These are phyloP conservation scores for Neocatenulostroma microsporum DNA, from an alignment of 2,329 filamentous ascomycete genomes.

Conservation along the genomic window DNA sequence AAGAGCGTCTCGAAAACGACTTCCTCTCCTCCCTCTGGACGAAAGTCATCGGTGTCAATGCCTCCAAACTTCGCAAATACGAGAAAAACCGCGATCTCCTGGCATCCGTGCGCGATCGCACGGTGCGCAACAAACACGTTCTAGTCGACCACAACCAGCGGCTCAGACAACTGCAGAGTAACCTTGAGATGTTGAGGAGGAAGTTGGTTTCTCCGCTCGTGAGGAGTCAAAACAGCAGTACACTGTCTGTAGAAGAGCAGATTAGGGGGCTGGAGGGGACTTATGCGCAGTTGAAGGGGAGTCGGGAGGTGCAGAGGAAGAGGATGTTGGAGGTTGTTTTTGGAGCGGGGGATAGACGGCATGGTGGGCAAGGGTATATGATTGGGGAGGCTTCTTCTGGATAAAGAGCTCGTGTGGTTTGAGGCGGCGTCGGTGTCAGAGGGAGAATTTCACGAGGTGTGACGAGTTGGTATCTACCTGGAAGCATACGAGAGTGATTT, in stretches of 20 bases:
- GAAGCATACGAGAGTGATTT: too few species aligned
- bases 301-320: conserved; percentile 60
- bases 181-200: conserved; percentile 72
- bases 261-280: conserved; percentile 74
- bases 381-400: conserved; percentile 4
- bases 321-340: conserved; percentile 30
- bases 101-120: conserved; percentile 69
- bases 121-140: conserved; percentile 77
- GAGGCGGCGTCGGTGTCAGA: too few species aligned
- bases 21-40: conserved; percentile 81
- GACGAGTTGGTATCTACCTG: background rate
- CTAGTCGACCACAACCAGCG: conserved; percentile 81
- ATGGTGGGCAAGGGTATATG: conserved; percentile 6
- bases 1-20: conserved; percentile 74
- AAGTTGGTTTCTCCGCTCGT: conserved; percentile 82
- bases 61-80: conserved; percentile 73
- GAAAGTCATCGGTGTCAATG: conserved; percentile 68
- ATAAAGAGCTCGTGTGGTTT: too few species aligned
- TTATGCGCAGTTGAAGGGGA: conserved; percentile 65
- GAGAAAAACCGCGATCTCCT: conserved; percentile 81
- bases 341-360: conserved; percentile 21
- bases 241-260: conserved; percentile 73
- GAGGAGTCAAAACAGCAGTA: conserved; percentile 58
- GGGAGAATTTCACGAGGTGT: too few species aligned
- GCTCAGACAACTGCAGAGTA: conserved; percentile 74